phyloP scores from a whole-genome alignment of 768 basidiomycete species.

The Trametes sanguinea region DNA sequence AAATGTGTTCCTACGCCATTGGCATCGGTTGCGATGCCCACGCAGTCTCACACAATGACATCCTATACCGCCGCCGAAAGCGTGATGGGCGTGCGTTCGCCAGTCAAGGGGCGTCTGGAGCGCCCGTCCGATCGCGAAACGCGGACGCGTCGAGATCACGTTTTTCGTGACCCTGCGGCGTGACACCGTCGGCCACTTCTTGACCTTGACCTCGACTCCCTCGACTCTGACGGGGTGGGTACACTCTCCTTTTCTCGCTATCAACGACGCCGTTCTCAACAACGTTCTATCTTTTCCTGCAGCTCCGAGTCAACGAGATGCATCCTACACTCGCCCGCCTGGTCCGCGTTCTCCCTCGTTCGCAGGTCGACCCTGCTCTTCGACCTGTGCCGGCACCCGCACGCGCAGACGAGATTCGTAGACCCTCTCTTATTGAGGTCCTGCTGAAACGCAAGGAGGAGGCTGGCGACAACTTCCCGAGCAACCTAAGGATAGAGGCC shows the following conservation, averaged over 20 bases:
- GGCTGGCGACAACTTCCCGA: constrained; percentile 44
- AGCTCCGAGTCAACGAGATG: constrained; percentile 27
- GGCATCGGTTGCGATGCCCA: too few species aligned
- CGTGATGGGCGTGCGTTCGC: too few species aligned
- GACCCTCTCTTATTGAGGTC: constrained; percentile 41
- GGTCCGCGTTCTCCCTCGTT: constrained; percentile 43
- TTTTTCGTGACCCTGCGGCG: background rate
- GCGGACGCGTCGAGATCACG: constrained; percentile 7
- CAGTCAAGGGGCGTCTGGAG: background rate
- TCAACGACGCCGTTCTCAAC: background rate
- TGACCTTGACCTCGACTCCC: background rate
- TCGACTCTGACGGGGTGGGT: background rate
- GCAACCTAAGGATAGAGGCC: constrained; percentile 54
- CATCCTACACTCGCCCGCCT: constrained; percentile 35
- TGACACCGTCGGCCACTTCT: background rate
- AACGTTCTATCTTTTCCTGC: background rate
- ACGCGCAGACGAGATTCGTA: constrained; percentile 29
- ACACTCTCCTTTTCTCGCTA: background rate
- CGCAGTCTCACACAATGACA: too few species aligned
- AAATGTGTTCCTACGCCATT: too few species aligned
- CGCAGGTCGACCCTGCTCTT: constrained; percentile 30
- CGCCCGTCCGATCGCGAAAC: background rate
- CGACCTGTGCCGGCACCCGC: constrained; percentile 23
- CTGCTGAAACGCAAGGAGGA: constrained; percentile 43
- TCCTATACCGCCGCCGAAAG: too few species aligned